phyloP scores from a whole-genome alignment of 2,329 filamentous ascomycete species.

The Calonectria crousiana region DNA sequence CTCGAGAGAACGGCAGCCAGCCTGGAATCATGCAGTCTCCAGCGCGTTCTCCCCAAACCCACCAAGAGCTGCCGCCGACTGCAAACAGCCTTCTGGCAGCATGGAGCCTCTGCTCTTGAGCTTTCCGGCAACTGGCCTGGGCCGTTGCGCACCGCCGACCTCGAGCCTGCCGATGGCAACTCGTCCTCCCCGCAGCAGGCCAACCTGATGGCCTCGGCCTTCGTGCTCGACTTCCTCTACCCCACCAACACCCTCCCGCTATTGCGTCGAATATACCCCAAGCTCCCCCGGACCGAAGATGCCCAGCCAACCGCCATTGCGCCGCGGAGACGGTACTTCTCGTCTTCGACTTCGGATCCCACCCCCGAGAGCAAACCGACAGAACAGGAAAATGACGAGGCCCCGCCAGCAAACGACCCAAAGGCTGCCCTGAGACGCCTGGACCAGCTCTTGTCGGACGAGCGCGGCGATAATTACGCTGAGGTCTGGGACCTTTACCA shows the following conservation, averaged over 20 bases:
- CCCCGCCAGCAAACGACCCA: not conserved
- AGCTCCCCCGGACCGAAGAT: constrained; percentile 40
- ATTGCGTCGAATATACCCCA: constrained; percentile 54
- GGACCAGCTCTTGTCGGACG: constrained; percentile 40
- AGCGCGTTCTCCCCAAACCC: constrained; percentile 60
- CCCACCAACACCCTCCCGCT: constrained; percentile 59
- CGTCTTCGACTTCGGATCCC: constrained; percentile 37
- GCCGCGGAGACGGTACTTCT: constrained; percentile 43
- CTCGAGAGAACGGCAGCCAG: constrained; percentile 69
- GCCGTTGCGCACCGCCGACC: constrained; percentile 43
- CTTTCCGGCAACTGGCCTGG: constrained; percentile 57
- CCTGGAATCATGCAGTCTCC: constrained; percentile 68
- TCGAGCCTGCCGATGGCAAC: constrained; percentile 38
- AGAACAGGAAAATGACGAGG: not conserved
- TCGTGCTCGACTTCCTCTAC: constrained; percentile 69
- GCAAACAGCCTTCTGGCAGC: constrained; percentile 66
- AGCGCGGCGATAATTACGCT: constrained; percentile 49
- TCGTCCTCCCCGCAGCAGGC: constrained; percentile 41
- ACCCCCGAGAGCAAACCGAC: not conserved
- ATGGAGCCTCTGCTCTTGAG: constrained; percentile 65
- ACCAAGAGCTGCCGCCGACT: constrained; percentile 58
- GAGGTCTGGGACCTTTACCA: constrained; percentile 59
- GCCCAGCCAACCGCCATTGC: constrained; percentile 22
- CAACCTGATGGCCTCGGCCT: constrained; percentile 57
- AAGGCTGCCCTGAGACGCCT: constrained; percentile 13